Conservation (phyloP, 2,329 filamentous ascomycete genomes). For the Drechslerella dactyloides region DNA sequence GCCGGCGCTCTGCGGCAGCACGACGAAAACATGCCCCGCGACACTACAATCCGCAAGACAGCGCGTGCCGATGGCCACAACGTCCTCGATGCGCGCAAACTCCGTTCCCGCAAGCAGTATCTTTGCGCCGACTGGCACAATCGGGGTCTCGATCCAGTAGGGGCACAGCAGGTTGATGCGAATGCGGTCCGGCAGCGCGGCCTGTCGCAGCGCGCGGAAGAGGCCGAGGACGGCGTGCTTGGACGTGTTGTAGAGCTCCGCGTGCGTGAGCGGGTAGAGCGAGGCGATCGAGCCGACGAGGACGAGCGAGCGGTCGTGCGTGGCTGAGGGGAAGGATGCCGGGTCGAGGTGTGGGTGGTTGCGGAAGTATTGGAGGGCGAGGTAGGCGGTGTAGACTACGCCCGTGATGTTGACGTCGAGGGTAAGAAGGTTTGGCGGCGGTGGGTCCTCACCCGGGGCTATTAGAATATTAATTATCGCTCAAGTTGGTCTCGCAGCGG, state of each 20-base stretch:
- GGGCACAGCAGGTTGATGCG: constrained; percentile 72
- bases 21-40: constrained; percentile 65
- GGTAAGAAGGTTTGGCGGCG: constrained; percentile 63
- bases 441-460: constrained; percentile 58
- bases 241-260: constrained; percentile 65
- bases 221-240: constrained; percentile 73
- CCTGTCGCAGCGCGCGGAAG: constrained; percentile 67
- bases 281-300: constrained; percentile 70
- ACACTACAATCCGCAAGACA: constrained; percentile 67
- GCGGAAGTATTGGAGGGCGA: constrained; percentile 68
- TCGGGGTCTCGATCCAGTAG: constrained; percentile 70
- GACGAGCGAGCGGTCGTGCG: constrained; percentile 67
- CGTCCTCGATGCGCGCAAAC: constrained; percentile 65
- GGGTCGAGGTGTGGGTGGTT: constrained; percentile 57
- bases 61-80: constrained; percentile 69
- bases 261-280: constrained; percentile 60
- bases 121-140: constrained; percentile 62
- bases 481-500: too few species aligned
- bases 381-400: constrained; percentile 69
- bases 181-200: constrained; percentile 57
- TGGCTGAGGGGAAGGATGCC: constrained; percentile 55
- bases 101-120: constrained; percentile 66
- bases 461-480: too few species aligned
- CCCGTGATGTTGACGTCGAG: constrained; percentile 70
- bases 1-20: constrained; percentile 63